Percentiles rank a stretch among this genome's conserved stretches.
phyloP scores from a whole-genome alignment of 768 basidiomycete species.

The Tremella yokohamensis region DNA sequence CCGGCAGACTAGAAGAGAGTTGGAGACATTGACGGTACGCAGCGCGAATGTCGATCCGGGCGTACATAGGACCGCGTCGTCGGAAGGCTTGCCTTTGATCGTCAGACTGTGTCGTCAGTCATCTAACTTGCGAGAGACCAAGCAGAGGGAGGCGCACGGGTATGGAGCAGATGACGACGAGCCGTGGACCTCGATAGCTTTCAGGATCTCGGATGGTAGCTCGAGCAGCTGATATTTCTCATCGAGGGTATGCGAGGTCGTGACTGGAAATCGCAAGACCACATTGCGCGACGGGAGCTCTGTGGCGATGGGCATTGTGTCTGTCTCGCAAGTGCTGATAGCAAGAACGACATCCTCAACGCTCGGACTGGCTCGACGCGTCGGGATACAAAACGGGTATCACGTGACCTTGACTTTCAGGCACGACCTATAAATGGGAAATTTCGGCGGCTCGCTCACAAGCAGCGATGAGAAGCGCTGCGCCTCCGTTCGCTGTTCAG shows the following conservation, averaged over 20 bases:
- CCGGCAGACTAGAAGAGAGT: conserved; percentile 70
- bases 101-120: conserved; percentile 56
- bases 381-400: too few species aligned
- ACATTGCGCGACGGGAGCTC: conserved; percentile 20
- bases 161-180: conserved; percentile 15
- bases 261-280: conserved; percentile 26
- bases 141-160: conserved; percentile 26
- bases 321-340: too few species aligned
- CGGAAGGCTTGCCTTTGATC: conserved; percentile 74
- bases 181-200: conserved; percentile 35
- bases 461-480: too few species aligned
- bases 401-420: too few species aligned
- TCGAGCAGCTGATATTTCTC: conserved; percentile 49
- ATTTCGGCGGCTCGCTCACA: too few species aligned
- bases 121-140: background rate
- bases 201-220: conserved; percentile 46
- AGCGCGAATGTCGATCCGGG: conserved; percentile 71
- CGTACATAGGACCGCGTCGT: conserved; percentile 90
- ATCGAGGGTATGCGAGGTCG: conserved; percentile 6
- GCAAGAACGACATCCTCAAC: too few species aligned
- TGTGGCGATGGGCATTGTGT: conserved; percentile 19
- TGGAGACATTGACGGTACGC: conserved; percentile 82
- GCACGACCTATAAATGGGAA: too few species aligned
- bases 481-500: too few species aligned
- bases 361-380: too few species aligned